Conservation (phyloP, 2,329 filamentous ascomycete species). For the Sphaerulina vaccinii region DNA sequence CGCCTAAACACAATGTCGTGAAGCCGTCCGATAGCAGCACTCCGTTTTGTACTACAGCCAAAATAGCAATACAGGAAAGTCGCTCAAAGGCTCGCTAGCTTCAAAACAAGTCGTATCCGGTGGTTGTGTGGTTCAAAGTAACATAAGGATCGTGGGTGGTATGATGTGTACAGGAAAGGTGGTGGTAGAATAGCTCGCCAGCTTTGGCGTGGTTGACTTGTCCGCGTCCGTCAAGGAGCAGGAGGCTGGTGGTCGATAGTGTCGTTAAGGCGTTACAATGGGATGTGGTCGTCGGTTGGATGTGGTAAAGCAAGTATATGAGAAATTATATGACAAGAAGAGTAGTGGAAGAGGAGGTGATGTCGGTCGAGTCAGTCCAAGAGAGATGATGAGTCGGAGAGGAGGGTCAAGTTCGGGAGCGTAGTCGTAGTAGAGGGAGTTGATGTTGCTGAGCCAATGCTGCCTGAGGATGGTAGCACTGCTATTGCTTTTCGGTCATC, state of each 20-base stretch:
- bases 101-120: slow-evolving; percentile 23
- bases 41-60: slow-evolving; percentile 23
- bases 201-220: slow-evolving; percentile 15
- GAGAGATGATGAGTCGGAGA: slow-evolving; percentile 10
- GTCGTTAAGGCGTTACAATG: slow-evolving; percentile 14
- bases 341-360: slow-evolving; percentile 9
- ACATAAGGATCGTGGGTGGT: slow-evolving; percentile 32
- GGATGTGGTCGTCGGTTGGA: slow-evolving; percentile 8
- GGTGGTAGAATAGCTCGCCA: slow-evolving; percentile 15
- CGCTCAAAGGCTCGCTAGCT: slow-evolving; percentile 26
- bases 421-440: slow-evolving; percentile 1
- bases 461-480: slow-evolving; percentile 23
- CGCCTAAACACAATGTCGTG: slow-evolving; percentile 25
- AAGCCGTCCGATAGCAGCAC: slow-evolving; percentile 20
- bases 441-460: slow-evolving; percentile 15
- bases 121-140: slow-evolving; percentile 29
- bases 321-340: slow-evolving; percentile 22
- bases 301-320: slow-evolving; percentile 23
- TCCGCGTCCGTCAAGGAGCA: slow-evolving; percentile 30
- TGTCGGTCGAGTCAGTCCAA: slow-evolving; percentile 10
- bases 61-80: slow-evolving; percentile 26
- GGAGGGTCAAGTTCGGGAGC: slow-evolving; percentile 9
- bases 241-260: slow-evolving; percentile 11
- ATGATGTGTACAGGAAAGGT: slow-evolving; percentile 29
- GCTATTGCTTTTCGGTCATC: slow-evolving; percentile 21